Evolutionary conservation across 306 rosid genomes (phyloP), one percentile per base, ranked within the genome.

Genomic region (Castanospermum australe): DNA sequence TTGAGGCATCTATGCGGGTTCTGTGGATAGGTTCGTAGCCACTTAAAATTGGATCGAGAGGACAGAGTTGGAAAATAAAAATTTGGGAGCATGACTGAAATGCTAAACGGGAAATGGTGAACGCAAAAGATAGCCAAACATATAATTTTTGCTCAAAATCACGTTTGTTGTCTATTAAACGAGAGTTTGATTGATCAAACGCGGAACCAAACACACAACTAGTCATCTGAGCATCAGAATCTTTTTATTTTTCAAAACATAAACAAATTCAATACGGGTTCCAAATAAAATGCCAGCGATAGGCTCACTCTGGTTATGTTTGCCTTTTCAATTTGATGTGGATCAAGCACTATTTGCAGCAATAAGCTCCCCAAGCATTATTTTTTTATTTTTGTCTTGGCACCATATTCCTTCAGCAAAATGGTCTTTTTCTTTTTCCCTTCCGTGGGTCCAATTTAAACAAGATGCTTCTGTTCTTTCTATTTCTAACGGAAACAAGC

Each of bases 181-280:
- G n/a, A n/a, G n/a, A n/a, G n/a, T n/a, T n/a, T n/a, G n/a, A n/a
- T n/a, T n/a, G n/a, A n/a, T n/a, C n/a, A n/a, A n/a, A n/a, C n/a
- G n/a, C n/a, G n/a, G n/a, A n/a, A n/a, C n/a, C n/a, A n/a, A n/a
- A n/a, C n/a, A n/a, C n/a, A n/a, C n/a, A n/a, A n/a, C n/a, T n/a
- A 74, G 78, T 82, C 76, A 48, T 85, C 61, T 76, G 81, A 73
- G 79, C 82, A 84, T 83, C 84, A 73, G 85, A 80, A 88, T 88
- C 88, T 85, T 85, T 56, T 55, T 18, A 13, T 69, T 7, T 60
- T 74, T 76, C 59, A 55, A 24, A 77, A 61, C 18, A 36, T 21
- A 50, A 76, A 59, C 20, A 64, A 45, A 15, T 68, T 15, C 51
- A 25, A 63, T 67, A 61, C 52, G 79, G 69, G 50, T 67, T 82